A percentile compares a stretch with the other conserved stretches of the same genome.
Conservation (phyloP, 768 basidiomycete species). For the Gymnopilus dilepis region DNA sequence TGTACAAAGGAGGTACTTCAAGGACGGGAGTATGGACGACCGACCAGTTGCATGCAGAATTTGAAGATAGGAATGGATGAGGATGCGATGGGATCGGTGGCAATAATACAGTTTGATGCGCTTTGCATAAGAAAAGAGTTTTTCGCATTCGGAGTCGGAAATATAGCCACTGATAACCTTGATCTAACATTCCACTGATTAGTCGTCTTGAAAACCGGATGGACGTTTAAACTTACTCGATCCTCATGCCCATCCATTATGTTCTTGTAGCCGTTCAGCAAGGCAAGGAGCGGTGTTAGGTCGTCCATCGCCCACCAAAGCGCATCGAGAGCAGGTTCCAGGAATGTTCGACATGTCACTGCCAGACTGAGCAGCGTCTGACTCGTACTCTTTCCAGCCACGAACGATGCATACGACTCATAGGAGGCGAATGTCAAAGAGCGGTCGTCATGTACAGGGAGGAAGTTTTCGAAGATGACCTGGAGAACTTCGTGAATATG, state of each 20-base stretch:
- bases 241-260: too few relatives aligned
- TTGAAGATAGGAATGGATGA: not conserved
- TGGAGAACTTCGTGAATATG: not conserved
- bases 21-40: not conserved
- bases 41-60: not conserved
- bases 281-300: not conserved
- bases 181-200: not conserved
- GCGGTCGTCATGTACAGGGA: not conserved
- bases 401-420: too few relatives aligned
- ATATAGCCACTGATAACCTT: not conserved
- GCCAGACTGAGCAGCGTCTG: too few relatives aligned
- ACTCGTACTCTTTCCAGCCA: too few relatives aligned
- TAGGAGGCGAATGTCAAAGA: too few relatives aligned
- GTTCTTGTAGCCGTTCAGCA: not conserved
- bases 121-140: not conserved
- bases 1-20: not conserved
- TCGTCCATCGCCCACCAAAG: constrained; percentile 8
- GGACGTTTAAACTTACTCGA: too few relatives aligned
- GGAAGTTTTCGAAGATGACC: not conserved
- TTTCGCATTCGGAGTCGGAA: not conserved
- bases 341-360: not conserved
- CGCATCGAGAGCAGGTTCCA: not conserved
- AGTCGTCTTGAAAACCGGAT: too few relatives aligned
- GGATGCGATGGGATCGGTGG: not conserved
- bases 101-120: not conserved